Evolutionary conservation across 1,284 basidiomycete genomes (phyloP).

Genomic region (Peniophora sp.): DNA sequence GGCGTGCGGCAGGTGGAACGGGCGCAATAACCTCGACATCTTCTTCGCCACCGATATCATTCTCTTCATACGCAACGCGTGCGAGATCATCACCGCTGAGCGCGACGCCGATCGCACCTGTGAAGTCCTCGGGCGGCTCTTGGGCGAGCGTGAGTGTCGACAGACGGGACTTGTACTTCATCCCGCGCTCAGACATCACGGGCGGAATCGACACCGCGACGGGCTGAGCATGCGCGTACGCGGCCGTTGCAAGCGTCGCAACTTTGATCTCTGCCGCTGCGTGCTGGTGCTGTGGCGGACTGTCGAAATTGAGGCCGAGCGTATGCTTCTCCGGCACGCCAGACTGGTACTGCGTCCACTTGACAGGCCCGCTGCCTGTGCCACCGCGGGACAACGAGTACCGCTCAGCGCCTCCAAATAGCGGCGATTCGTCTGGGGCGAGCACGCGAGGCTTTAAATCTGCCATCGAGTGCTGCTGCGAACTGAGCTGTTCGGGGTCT

Average conservation of each 20-base stretch:
- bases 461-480: no score
- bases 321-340: slow-evolving; percentile 21
- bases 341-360: slow-evolving; percentile 59
- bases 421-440: slow-evolving; percentile 45
- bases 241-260: slow-evolving; percentile 1
- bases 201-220: slow-evolving; percentile 15
- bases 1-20: neutral
- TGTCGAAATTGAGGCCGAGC: slow-evolving; percentile 9
- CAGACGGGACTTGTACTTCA: slow-evolving; percentile 34
- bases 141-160: slow-evolving; percentile 41
- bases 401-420: slow-evolving; percentile 68
- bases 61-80: neutral
- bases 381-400: slow-evolving; percentile 39
- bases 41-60: neutral
- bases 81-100: slow-evolving; percentile 15
- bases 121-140: slow-evolving; percentile 26
- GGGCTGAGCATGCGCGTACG: slow-evolving; percentile 18
- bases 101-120: slow-evolving; percentile 32
- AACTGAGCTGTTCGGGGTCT: slow-evolving; percentile 19
- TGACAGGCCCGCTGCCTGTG: slow-evolving; percentile 30
- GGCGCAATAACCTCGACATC: slow-evolving; percentile 7
- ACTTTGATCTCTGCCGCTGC: slow-evolving; percentile 4
- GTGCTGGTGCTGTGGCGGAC: neutral
- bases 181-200: slow-evolving; percentile 23
- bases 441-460: no score